phyloP scores from a whole-genome alignment of 2,329 filamentous ascomycete species.

The Cladophialophora psammophila region DNA sequence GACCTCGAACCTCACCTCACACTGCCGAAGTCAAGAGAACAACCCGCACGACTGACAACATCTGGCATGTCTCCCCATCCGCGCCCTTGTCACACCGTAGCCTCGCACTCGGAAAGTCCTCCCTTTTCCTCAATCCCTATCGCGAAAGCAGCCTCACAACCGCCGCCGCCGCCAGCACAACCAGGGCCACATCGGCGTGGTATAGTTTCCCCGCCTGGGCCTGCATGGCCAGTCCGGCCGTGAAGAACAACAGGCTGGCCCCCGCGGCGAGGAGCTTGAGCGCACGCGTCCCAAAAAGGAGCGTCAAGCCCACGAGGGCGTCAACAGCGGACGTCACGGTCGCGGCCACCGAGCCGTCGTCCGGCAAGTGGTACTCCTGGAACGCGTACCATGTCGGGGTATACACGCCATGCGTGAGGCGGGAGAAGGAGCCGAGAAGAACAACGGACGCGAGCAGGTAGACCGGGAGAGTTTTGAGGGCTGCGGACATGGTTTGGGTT shows the following conservation, averaged over 20 bases:
- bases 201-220: slow-evolving; percentile 23
- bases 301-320: slow-evolving; percentile 16
- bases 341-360: slow-evolving; percentile 24
- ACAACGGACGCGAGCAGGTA: slow-evolving; percentile 28
- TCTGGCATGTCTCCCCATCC: no score
- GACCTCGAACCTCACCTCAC: no score
- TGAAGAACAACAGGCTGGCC: slow-evolving; percentile 9
- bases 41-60: no score
- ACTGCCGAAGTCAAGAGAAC: no score
- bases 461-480: slow-evolving; percentile 20
- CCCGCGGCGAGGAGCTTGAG: slow-evolving; percentile 19
- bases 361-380: slow-evolving; percentile 30
- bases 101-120: no score
- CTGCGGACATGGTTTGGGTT: slow-evolving; percentile 1
- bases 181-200: slow-evolving; percentile 13
- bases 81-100: no score
- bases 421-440: slow-evolving; percentile 29
- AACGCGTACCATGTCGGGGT: slow-evolving; percentile 30
- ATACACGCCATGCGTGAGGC: slow-evolving; percentile 31
- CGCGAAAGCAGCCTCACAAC: slow-evolving; percentile 7
- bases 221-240: slow-evolving; percentile 16
- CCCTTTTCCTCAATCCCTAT: neutral
- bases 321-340: slow-evolving; percentile 20
- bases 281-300: slow-evolving; percentile 12
- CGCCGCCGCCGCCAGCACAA: slow-evolving; percentile 15